phyloP scores from a whole-genome alignment of 2,329 filamentous ascomycete species.

The Penicillium sp. region DNA sequence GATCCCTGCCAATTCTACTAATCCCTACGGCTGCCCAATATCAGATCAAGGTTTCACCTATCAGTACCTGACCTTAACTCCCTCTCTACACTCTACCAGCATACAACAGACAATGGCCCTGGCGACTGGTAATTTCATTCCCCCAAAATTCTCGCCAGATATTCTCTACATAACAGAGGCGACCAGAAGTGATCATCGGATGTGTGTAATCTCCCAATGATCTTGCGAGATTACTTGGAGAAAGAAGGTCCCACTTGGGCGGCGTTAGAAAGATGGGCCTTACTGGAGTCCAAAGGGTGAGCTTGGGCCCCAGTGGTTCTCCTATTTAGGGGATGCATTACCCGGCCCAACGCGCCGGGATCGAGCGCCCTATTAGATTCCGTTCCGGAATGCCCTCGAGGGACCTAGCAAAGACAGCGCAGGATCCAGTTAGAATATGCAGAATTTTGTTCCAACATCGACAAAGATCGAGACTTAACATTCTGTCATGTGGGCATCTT shows the following conservation, averaged over 20 bases:
- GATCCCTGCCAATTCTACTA: not conserved
- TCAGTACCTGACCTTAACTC: not conserved
- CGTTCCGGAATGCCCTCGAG: constrained; percentile 6
- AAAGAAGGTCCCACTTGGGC: not conserved
- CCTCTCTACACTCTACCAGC: not conserved
- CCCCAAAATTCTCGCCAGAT: not conserved
- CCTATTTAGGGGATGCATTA: constrained; percentile 5
- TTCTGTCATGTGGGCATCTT: too few relatives aligned
- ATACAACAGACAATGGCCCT: not conserved
- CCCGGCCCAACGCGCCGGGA: constrained; percentile 9
- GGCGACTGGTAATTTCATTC: not conserved
- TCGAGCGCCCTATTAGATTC: constrained; percentile 9
- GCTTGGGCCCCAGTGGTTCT: not conserved
- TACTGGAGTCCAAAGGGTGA: not conserved
- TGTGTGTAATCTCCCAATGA: not conserved
- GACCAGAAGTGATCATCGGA: not conserved
- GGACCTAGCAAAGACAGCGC: not conserved
- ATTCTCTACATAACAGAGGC: not conserved
- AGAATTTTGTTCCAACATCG: not conserved
- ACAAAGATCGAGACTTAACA: not conserved
- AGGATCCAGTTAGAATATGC: not conserved
- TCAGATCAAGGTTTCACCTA: not conserved
- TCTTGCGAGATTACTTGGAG: not conserved
- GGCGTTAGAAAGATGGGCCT: not conserved
- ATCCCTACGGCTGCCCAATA: not conserved